phyloP scores from a whole-genome alignment of 169 alveolate species.

The Amoebophrya sp. region DNA sequence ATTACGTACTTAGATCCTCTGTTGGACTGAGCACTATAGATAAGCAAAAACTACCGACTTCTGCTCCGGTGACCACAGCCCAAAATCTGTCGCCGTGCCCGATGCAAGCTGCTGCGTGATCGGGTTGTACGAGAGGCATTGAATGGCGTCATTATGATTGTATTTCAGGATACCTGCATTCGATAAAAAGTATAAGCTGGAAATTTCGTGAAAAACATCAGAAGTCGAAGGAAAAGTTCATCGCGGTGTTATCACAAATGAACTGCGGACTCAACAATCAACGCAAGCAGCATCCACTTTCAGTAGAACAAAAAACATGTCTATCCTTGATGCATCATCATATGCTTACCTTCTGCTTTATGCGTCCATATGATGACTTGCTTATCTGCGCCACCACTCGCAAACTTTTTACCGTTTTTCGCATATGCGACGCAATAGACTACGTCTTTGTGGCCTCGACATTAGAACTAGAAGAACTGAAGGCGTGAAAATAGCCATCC shows the following conservation, averaged over 20 bases:
- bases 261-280: too few relatives aligned
- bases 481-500: not conserved
- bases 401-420: slow-evolving; percentile 73
- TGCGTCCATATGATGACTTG: slow-evolving; percentile 60
- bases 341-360: slow-evolving; percentile 58
- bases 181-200: too few relatives aligned
- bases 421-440: slow-evolving; percentile 72
- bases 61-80: slow-evolving; percentile 68
- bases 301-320: too few relatives aligned
- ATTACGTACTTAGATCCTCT: too few relatives aligned
- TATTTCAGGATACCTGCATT: slow-evolving; percentile 49
- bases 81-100: slow-evolving; percentile 62
- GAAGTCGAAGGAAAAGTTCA: too few relatives aligned
- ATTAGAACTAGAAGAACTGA: slow-evolving; percentile 35
- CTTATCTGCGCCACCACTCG: slow-evolving; percentile 74
- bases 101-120: slow-evolving; percentile 61
- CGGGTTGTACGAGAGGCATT: slow-evolving; percentile 68
- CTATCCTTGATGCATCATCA: too few relatives aligned
- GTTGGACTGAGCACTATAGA: too few relatives aligned
- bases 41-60: slow-evolving; percentile 23
- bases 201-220: too few relatives aligned
- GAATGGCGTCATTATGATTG: slow-evolving; percentile 59
- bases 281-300: too few relatives aligned
- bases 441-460: slow-evolving; percentile 61
- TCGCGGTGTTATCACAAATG: too few relatives aligned